Base-by-base conservation (phyloP, 2,329 filamentous ascomycete genomes). In the Pseudofabraea citricarpa region DNA sequence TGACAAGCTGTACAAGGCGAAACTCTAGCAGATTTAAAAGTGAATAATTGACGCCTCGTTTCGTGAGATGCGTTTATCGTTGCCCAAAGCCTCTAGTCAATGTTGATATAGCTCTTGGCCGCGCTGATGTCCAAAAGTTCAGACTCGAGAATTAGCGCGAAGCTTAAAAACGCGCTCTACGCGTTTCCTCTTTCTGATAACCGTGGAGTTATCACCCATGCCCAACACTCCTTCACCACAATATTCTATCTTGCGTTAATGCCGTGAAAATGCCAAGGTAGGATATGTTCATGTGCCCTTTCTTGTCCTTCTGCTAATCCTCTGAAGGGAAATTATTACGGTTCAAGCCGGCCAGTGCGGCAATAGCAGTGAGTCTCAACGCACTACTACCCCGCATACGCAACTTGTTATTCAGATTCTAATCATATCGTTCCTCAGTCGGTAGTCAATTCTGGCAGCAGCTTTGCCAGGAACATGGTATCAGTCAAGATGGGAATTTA, bases 371-470 rank as follows among this genome's bases (percentile, higher is more conserved):
- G 65, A 75, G 87, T 86, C 50, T 52, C 50, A 43, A 45, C 45
- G 44, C 43, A 12, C 5, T 15, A 44, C 50, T 20, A 24, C 35
- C 44, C 35, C 47, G n/a, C 22, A 38, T 24, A 35, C 18, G 22
- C 8, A 18, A 12, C 20, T 31, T 12, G 8, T n/a, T n/a, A 19
- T 43, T 15, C 33, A 24, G 20, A 23, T 48, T 40, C 49, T 51
- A 9, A 56, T 38, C 18, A 23, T 39, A 23, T 24, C 24, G 6
- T 12, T 15, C 37, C 29, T 5, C 60, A 95, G 90, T 97, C 65
- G 93, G 93, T 47, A 91, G 88, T 61, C 89, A 97, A 64, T 98
- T 98, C 71, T 98, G 93, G 93, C 91, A 97, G 67, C 93, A 97
- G 70, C 80, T 97, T 48, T 98, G 93, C 67, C 86, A 91, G 64